These are phyloP conservation scores for Pythium brassicae DNA, from an alignment of 352 stramenopile species.

Conservation along the genomic window DNA sequence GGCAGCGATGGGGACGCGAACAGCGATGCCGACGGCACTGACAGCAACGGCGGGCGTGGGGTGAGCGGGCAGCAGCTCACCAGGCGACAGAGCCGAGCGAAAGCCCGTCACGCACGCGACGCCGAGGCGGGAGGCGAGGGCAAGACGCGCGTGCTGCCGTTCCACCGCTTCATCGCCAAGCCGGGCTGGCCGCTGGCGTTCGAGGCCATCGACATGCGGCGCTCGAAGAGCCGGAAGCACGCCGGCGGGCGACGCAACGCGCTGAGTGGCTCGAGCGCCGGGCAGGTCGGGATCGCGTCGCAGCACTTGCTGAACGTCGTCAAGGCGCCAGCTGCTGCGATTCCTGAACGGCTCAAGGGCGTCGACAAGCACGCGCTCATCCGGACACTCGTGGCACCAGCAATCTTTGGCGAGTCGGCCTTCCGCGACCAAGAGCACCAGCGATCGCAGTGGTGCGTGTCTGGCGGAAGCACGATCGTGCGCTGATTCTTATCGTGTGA, in stretches of 20 bases:
- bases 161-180: slow-evolving; percentile 54
- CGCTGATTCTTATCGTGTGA: neutral
- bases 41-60: slow-evolving; percentile 10
- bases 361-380: slow-evolving; percentile 43
- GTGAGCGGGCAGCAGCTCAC: slow-evolving; percentile 2
- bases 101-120: slow-evolving; percentile 1
- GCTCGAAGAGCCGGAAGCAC: slow-evolving; percentile 39
- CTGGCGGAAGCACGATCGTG: too few species aligned
- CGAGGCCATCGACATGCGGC: slow-evolving; percentile 21
- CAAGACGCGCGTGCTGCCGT: slow-evolving; percentile 33
- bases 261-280: slow-evolving; percentile 10
- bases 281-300: neutral
- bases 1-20: too few species aligned
- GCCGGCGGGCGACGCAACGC: slow-evolving; percentile 42
- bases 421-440: slow-evolving; percentile 48
- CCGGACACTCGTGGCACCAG: slow-evolving; percentile 36
- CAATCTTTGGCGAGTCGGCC: slow-evolving; percentile 59
- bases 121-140: neutral
- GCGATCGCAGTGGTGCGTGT: slow-evolving; percentile 44
- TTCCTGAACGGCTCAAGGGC: slow-evolving; percentile 22
- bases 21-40: slow-evolving; percentile 7
- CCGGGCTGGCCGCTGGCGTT: slow-evolving; percentile 65
- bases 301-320: neutral
- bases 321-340: slow-evolving; percentile 10
- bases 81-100: neutral